phyloP scores from a whole-genome alignment of 768 basidiomycete species.

The Boletus eberwhitei region DNA sequence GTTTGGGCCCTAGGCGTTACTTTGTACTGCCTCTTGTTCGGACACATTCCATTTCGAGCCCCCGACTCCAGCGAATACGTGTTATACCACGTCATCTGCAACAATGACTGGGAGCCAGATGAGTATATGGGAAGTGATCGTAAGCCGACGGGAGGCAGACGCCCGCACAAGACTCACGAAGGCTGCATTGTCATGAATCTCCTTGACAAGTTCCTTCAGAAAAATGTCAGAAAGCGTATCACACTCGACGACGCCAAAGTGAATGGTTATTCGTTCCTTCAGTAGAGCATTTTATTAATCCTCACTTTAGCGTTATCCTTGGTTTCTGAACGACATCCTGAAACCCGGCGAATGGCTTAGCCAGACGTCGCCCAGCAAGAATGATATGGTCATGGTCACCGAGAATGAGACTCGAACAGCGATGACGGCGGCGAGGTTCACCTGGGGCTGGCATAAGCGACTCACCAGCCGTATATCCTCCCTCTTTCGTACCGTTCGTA shows the following conservation, averaged over 20 bases:
- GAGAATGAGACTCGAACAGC: conserved; percentile 76
- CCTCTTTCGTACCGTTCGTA: conserved; percentile 44
- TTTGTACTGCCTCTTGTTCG: conserved; percentile 91
- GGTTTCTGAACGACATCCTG: conserved; percentile 67
- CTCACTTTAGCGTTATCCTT: conserved; percentile 48
- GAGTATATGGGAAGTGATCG: conserved; percentile 69
- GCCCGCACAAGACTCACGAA: conserved; percentile 43
- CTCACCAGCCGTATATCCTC: conserved; percentile 45
- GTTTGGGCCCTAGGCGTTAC: conserved; percentile 98
- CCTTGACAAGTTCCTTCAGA: conserved; percentile 75
- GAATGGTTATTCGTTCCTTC: conserved; percentile 13
- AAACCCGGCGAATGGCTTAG: conserved; percentile 70
- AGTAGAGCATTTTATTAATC: neutral
- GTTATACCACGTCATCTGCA: conserved; percentile 77
- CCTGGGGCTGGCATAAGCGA: conserved; percentile 53
- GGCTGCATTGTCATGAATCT: conserved; percentile 66
- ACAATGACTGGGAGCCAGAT: conserved; percentile 67
- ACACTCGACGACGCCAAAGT: conserved; percentile 84
- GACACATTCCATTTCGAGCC: conserved; percentile 72
- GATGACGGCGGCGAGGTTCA: conserved; percentile 62
- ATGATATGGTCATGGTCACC: conserved; percentile 56
- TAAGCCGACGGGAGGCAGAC: conserved; percentile 61
- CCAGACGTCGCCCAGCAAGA: conserved; percentile 50
- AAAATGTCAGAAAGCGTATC: conserved; percentile 71
- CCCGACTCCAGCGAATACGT: conserved; percentile 61